Base-by-base conservation (phyloP, 2,329 filamentous ascomycete species). In the Ophiostoma perfectum region DNA sequence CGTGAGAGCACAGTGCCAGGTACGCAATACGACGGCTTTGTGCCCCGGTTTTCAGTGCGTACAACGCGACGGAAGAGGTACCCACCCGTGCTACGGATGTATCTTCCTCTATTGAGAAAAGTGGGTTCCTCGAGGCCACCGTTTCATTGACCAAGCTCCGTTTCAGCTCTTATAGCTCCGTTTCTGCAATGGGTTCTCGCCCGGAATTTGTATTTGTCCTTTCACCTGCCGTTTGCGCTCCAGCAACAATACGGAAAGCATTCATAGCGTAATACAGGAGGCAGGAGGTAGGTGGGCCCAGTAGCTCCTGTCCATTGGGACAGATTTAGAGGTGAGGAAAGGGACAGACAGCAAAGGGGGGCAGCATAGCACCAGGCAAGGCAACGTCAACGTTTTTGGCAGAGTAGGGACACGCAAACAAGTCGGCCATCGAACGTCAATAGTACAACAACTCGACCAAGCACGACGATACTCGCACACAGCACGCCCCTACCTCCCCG, bases 131-230 rank as follows among this genome's bases (percentile, higher is more conserved):
- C 16, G 12, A 38, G 27, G 55, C 55, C 55, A 60, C 55, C 27
- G 55, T 38, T 58, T 60, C 11, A 18, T 7, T 55, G n/a, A 8
- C 9, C 1, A 36, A 14, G 58, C 1, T 16, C 58, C 58, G 38
- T 63, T 63, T 18, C 27, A 27, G 27, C 27, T 27, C 60, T 14
- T 39, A 39, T 38, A 18, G 27, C 66, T 45, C 45, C 45, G 36
- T 55, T 52, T 27, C 12, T 1, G n/a, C 39, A 42, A 41, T 42
- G 7, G 45, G 18, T 55, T 18, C 49, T 55, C 39, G 18, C 12
- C 45, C 60, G 69, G 69, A 71, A 64, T 68, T 69, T 69, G 66
- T 70, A 62, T 70, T 71, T 69, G 67, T 69, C 70, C 70, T 67
- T 66, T 36, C 60, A 63, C 60, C 60, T 42, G 18, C 39, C 60